Evolutionary conservation across 306 rosid species (phyloP), one percentile per base, ranked within the genome.

Genomic region (Alnus rubra): DNA sequence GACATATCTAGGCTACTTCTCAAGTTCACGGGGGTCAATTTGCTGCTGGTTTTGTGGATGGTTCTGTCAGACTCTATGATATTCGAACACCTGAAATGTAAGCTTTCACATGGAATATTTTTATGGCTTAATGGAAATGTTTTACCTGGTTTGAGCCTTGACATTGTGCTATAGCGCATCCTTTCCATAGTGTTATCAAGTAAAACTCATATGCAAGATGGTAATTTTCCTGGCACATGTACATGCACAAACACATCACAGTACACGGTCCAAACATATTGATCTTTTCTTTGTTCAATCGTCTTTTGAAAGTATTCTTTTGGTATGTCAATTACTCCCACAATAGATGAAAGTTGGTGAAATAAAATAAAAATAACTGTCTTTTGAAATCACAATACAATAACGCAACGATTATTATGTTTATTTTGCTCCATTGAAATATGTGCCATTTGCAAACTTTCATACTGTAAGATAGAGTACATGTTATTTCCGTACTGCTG

Each of bases 11-110:
- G 99, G 90, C 93, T 75, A 97, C 99, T 68, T 93, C 99, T 87
- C 98, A 96, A 78, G 97, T 96, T 78, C 94, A 96, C 7, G 97
- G 98, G 56, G 94, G 97, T 33, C 98, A 88, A 73, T 82, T 96
- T 76, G 91, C 98, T n/a, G 99, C 99, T 83, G 99, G 99, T 79
- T 96, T 91, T 82, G 62, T 85, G 47, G 99, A 96, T 69, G 98
- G 98, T 80, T 91, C 96, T 79, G 92, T 96, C 69, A 87, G 92
- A 84, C 86, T 96, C 44, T 96, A 96, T 78, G 99, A 96, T 81
- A 88, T 85, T 74, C 90, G 99, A 76, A 83, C 89, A 28, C 98
- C 97, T 73, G 96, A 91, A 60, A 81, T 82, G 99, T 96, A 88
- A 91, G 99, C 85, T 45, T 42, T 30, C 55, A 73, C 78, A 4